Conservation (phyloP, 2,329 filamentous ascomycete species). For the Aspergillus jensenii region DNA sequence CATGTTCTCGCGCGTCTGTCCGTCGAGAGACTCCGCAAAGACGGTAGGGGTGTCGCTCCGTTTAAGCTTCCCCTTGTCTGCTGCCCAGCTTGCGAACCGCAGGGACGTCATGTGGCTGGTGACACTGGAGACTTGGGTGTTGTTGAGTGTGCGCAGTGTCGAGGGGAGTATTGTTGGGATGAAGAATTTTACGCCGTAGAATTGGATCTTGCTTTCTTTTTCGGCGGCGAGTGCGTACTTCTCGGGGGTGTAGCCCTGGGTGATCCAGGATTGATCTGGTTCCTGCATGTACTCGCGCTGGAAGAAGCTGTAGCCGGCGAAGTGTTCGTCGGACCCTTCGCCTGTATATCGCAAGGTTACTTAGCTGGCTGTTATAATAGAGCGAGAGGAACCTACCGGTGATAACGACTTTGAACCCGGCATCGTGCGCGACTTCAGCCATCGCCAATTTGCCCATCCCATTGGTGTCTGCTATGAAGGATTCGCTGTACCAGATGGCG, state of each 20-base stretch:
- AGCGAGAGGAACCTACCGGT: slow-evolving; percentile 32
- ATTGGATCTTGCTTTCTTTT: neutral
- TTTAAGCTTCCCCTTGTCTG: slow-evolving; percentile 11
- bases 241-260: neutral
- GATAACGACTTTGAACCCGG: slow-evolving; percentile 55
- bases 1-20: neutral
- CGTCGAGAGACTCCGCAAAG: slow-evolving; percentile 5
- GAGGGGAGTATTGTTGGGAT: slow-evolving; percentile 11
- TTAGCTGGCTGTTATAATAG: neutral
- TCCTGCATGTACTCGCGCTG: slow-evolving; percentile 51
- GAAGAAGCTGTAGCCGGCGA: slow-evolving; percentile 53
- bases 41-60: slow-evolving; percentile 14
- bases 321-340: slow-evolving; percentile 57
- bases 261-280: slow-evolving; percentile 39
- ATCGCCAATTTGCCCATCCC: slow-evolving; percentile 53
- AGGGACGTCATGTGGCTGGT: slow-evolving; percentile 34
- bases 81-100: slow-evolving; percentile 36
- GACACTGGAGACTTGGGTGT: slow-evolving; percentile 35
- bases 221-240: neutral
- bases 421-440: slow-evolving; percentile 44
- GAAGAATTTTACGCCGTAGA: neutral
- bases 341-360: slow-evolving; percentile 20
- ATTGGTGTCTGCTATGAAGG: slow-evolving; percentile 52
- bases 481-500: slow-evolving; percentile 47
- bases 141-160: slow-evolving; percentile 38